These are phyloP conservation scores for Fraxinus ornus DNA, from an alignment of 305 asterid genomes.

Conservation along the genomic window DNA sequence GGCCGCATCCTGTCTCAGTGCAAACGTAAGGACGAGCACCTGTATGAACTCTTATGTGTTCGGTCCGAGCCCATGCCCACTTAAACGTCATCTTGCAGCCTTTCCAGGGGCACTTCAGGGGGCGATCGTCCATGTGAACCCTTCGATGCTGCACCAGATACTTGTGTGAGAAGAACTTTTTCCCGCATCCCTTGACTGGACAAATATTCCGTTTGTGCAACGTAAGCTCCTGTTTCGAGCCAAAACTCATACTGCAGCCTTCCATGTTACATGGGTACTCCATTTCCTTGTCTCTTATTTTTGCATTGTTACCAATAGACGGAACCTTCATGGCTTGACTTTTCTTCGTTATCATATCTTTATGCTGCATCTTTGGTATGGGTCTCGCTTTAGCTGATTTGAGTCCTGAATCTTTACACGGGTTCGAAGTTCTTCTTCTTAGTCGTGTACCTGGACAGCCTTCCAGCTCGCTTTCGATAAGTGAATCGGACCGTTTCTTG, in stretches of 20 bases:
- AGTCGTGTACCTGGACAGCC: constrained; percentile 94
- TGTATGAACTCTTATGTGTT: constrained; percentile 92
- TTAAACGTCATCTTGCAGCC: constrained; percentile 98
- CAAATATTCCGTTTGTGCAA: constrained; percentile 72
- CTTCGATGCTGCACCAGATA: constrained; percentile 94
- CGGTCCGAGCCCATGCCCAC: constrained; percentile 99
- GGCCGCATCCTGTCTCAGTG: constrained; percentile 78
- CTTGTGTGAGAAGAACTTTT: constrained; percentile 92
- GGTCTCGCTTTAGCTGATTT: constrained; percentile 38
- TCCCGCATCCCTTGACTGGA: constrained; percentile 91
- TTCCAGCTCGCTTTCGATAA: constrained; percentile 41
- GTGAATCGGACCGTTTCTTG: constrained; percentile 31
- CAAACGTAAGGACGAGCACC: constrained; percentile 95
- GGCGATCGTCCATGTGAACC: constrained; percentile 97
- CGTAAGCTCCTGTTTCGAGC: constrained; percentile 70
- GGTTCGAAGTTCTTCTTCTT: constrained; percentile 58
- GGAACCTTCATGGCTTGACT: constrained; percentile 28
- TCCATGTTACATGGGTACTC: constrained; percentile 78
- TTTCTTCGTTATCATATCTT: constrained; percentile 41
- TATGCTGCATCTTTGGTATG: constrained; percentile 43
- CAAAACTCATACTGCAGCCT: constrained; percentile 84
- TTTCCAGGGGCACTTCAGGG: constrained; percentile 97
- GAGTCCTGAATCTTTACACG: constrained; percentile 38
- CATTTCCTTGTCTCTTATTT: constrained; percentile 49
- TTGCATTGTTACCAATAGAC: constrained; percentile 30